Evolutionary conservation across 2,329 filamentous ascomycete genomes (phyloP), one percentile per base, ranked within the genome.

Genomic region (Colletotrichum orbiculare): DNA sequence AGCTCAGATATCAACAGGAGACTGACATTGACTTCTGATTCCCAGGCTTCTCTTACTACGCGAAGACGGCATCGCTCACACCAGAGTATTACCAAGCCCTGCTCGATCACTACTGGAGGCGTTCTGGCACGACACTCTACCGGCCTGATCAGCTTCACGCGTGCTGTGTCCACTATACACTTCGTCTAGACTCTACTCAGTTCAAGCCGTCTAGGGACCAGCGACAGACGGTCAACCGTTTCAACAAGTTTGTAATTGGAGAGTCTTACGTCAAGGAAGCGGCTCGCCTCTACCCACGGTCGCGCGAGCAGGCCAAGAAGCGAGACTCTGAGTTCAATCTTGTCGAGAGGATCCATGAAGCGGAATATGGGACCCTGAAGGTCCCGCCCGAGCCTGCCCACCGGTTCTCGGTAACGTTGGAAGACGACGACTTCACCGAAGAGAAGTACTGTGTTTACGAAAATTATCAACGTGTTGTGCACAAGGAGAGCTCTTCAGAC

Each of bases 101-200:
- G 42, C 79, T 95, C 48, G 87, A 94, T 75, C 87, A 91, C 69
- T 91, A 89, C 67, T 96, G 91, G 91, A 89, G 92, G 75, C 85
- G 91, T 68, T 94, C 89, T 42, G 89, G 86, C 13, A 87, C 80
- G 35, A 81, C 93, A 8, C 81, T 96, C 53, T 96, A 96, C 77
- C 88, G 92, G 66, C 92, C 92, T 12, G 91, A 96, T 76, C 89
- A 93, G 71, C 85, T 85, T 64, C 84, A 89, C 61, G 92, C 93
- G 67, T 99, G 96, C 73, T 99, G 96, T 76, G 94, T 94, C 48
- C 94, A 97, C 73, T 98, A 95, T 75, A 94, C 91, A 1, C 89
- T 96, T 58, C 88, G 91, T 50, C 82, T 94, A 17, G 90, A 93
- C 71, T 87, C 88, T 33, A 76, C 81, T 50, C 79, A 83, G 43